phyloP scores from a whole-genome alignment of 345 rosid species.

The Streptanthus diversifolius region DNA sequence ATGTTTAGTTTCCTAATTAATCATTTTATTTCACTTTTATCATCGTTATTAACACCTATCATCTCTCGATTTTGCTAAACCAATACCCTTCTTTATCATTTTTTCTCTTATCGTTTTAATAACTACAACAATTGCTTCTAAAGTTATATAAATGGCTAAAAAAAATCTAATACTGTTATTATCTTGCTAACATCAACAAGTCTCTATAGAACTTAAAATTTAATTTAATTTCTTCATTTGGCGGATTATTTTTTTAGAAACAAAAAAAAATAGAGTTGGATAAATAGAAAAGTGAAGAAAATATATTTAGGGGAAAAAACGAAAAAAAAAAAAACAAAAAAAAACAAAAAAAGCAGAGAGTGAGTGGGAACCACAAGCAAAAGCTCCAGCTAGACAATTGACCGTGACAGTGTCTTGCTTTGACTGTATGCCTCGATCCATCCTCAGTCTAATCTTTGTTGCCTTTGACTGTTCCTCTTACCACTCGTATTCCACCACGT shows the following conservation, averaged over 20 bases:
- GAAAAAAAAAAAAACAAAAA: neutral
- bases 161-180: neutral
- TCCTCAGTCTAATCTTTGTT: conserved; percentile 23
- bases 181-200: neutral
- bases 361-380: conserved; percentile 25
- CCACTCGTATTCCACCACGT: conserved; percentile 18
- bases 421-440: conserved; percentile 32
- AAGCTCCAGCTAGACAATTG: conserved; percentile 36
- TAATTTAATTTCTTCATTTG: neutral
- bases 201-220: neutral
- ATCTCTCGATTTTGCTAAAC: conserved; percentile 4
- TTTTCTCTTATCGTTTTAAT: neutral
- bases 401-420: conserved; percentile 40
- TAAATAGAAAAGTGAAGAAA: neutral
- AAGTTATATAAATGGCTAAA: neutral
- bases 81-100: neutral
- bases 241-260: neutral
- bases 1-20: conserved; percentile 20
- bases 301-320: neutral
- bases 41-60: conserved; percentile 19
- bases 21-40: conserved; percentile 5
- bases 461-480: conserved; percentile 29
- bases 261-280: neutral
- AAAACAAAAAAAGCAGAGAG: neutral
- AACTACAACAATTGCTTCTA: neutral